Evolutionary conservation across 257 asterid species (phyloP), one percentile per base, ranked within the genome.

Genomic region (Solanum etuberosum): DNA sequence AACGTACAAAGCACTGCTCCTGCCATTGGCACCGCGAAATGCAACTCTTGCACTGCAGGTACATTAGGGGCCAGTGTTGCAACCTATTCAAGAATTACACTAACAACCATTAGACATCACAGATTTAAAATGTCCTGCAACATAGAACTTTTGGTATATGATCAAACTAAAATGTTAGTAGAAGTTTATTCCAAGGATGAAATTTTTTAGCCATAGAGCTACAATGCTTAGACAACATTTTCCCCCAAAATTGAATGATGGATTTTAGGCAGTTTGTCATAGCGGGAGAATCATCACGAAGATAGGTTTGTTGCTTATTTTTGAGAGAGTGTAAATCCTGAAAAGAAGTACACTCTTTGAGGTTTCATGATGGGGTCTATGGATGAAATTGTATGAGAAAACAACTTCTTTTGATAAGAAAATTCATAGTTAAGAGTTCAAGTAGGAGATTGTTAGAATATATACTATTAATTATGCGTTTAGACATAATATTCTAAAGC

Each of bases 21-120:
- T 32, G 92, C 91, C 90, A 90, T 90, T 38, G 92, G 92, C n/a
- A 90, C 91, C 4, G 90, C 92, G 63, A 90, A 90, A 87, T 90
- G 92, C 81, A 90, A 88, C 89, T 90, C 92, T 34, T 90, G 90
- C 90, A 90, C 80, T 32, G 91, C 92, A 7, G 92, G 92, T 61
- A 90, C 85, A 84, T 90, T 90, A 23, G 92, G 92, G 11, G 92
- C 91, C 74, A 90, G 86, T 5, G 86, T 86, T 11, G 92, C 91
- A 48, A 89, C 92, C 92, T 90, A 80, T 46, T 73, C 29, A 48
- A 83, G 6, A 42, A 74, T 37, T 74, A 37, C 25, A 74, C 78
- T 4, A 7, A 72, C 80, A 20, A 72, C 29, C 27, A 34, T 72
- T 18, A 65, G 72, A 65, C 15, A 25, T 65, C 8, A 65, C 34